A percentile compares a stretch with the other conserved stretches of the same genome.
These are phyloP conservation scores for Fusarium lateritium DNA, from an alignment of 2,329 filamentous ascomycete genomes.

Conservation along the genomic window DNA sequence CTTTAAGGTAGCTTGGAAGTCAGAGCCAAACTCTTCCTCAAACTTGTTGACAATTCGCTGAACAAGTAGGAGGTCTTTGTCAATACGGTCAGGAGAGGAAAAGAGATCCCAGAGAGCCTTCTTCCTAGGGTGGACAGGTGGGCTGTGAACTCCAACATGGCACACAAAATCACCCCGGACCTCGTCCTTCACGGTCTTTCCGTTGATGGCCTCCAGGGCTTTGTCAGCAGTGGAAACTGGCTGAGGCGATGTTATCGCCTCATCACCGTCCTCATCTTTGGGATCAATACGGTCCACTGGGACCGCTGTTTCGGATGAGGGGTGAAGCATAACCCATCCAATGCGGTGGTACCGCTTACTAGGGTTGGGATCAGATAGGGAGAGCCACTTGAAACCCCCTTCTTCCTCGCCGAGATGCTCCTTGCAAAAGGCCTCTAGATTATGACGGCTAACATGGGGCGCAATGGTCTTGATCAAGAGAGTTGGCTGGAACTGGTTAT, in stretches of 20 bases:
- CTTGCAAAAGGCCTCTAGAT: constrained; percentile 94
- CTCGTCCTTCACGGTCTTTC: constrained; percentile 96
- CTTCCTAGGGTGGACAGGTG: constrained; percentile 87
- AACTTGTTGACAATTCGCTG: constrained; percentile 86
- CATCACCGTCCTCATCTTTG: constrained; percentile 76
- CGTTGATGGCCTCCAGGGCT: constrained; percentile 94
- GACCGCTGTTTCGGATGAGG: constrained; percentile 76
- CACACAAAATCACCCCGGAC: constrained; percentile 96
- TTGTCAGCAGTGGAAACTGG: constrained; percentile 80
- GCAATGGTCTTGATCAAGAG: constrained; percentile 98
- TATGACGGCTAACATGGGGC: constrained; percentile 92
- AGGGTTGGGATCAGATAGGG: constrained; percentile 95
- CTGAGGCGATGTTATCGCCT: constrained; percentile 68
- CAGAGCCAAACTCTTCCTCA: constrained; percentile 84
- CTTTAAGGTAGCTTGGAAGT: constrained; percentile 82
- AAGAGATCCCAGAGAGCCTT: constrained; percentile 98
- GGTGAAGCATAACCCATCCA: constrained; percentile 97
- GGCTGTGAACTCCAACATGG: constrained; percentile 95
- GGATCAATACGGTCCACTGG: constrained; percentile 80
- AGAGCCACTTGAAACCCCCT: constrained; percentile 95
- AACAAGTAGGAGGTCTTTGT: constrained; percentile 88
- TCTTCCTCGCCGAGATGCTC: constrained; percentile 93
- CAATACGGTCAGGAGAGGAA: constrained; percentile 92
- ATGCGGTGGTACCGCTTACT: constrained; percentile 98
- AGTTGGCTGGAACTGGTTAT: constrained; percentile 89